Percentiles rank a stretch among this genome's conserved stretches.
Evolutionary conservation across 2,329 filamentous ascomycete genomes (phyloP).

Genomic region (Pseudocercospora pini-densiflorae): DNA sequence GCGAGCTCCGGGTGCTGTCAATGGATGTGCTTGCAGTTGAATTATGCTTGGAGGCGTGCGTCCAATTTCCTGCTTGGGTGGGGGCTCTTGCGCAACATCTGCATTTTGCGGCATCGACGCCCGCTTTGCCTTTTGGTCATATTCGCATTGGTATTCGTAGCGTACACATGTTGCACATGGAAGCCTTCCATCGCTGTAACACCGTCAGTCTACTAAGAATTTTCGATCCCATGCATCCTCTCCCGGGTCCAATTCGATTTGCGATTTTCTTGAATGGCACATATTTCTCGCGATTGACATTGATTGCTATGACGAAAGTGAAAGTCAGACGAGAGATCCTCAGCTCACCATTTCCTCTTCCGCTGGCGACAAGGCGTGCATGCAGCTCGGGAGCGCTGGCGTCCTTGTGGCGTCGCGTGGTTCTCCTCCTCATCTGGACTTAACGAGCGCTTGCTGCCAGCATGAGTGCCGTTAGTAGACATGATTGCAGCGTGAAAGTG

Average conservation of each 20-base stretch:
- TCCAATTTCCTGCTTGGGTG: slow-evolving; percentile 28
- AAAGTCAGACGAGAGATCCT: neutral
- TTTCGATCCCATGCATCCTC: neutral
- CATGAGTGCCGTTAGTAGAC: slow-evolving; percentile 16
- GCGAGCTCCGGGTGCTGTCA: slow-evolving; percentile 41
- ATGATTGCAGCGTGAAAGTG: slow-evolving; percentile 9
- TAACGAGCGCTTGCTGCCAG: slow-evolving; percentile 31
- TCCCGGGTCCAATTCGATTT: neutral
- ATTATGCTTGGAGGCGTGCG: slow-evolving; percentile 36
- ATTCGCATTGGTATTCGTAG: slow-evolving; percentile 43
- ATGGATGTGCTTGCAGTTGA: slow-evolving; percentile 39
- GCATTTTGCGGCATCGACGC: slow-evolving; percentile 31
- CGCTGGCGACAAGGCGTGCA: slow-evolving; percentile 40
- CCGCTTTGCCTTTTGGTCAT: slow-evolving; percentile 37
- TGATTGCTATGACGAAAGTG: neutral
- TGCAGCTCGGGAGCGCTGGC: slow-evolving; percentile 41
- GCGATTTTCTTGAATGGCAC: neutral
- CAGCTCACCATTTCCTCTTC: slow-evolving; percentile 36
- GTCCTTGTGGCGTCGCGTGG: slow-evolving; percentile 30
- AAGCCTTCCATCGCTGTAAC: slow-evolving; percentile 35
- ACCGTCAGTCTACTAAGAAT: slow-evolving; percentile 1
- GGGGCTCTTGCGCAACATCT: slow-evolving; percentile 31
- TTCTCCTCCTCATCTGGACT: slow-evolving; percentile 31
- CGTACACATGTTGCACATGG: slow-evolving; percentile 42
- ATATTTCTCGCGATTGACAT: neutral